Evolutionary conservation across 2,329 filamentous ascomycete species (phyloP), one percentile per base, ranked within the genome.

Genomic region (Pleurostoma richardsiae): DNA sequence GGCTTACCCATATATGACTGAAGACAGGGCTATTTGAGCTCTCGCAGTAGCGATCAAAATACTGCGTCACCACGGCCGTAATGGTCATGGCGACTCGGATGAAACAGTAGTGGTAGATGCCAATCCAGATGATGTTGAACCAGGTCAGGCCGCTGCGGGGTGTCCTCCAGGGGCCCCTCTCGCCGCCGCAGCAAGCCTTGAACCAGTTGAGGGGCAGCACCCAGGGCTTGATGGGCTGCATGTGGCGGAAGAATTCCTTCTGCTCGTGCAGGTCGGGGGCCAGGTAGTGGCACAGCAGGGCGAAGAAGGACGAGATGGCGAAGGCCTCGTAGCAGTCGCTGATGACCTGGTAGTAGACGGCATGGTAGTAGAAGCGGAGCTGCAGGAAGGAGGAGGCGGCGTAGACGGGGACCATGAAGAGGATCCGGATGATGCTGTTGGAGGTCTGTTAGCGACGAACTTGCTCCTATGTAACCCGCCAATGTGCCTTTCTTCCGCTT

Each of bases 261-360:
- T 95, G 90, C 29, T 82, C 76, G 64, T 91, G 88, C 27, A 95
- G 68, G 55, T 85, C 82, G 6, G 86, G 85, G 4, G 85, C 87
- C 51, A 90, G 76, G 64, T 94, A 94, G 59, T 89, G 79, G 63
- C 88, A 94, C 59, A 95, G 70, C 41, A 95, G 73, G 6, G 86
- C 82, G 67, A 95, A 95, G 73, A 95, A 95, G 53, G 86, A 88
- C 30, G 87, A 85, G 53, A 95, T 91, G 48, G 88, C 88, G 58
- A 95, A 92, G 8, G 90, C 88, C 69, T 95, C 90, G 65, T 95
- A 95, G 67, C 88, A 92, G 63, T 94, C 86, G 57, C 86, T 82
- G 40, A 92, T 71, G 44, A 94, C 83, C 59, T 88, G 78, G 63
- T 86, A 94, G 69, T 95, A 95, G 47, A 94, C 80, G 42, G 85